These are phyloP conservation scores for Adansonia rubrostipa DNA, from an alignment of 441 rosid species.

Conservation along the genomic window DNA sequence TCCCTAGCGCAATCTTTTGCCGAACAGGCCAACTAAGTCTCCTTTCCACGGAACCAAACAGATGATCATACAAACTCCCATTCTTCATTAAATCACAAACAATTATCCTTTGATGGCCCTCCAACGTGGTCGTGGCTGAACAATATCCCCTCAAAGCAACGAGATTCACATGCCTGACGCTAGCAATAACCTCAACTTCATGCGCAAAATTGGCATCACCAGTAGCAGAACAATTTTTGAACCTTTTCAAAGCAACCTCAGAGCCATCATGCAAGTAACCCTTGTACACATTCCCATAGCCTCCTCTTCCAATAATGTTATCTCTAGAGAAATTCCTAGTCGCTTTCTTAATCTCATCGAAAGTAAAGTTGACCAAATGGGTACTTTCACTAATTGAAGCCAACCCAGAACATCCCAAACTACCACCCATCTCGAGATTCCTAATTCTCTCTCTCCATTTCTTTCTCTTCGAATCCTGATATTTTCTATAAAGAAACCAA, in stretches of 20 bases:
- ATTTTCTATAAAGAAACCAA: slow-evolving; percentile 49
- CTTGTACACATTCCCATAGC: slow-evolving; percentile 83
- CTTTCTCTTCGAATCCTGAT: slow-evolving; percentile 36
- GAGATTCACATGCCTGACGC: slow-evolving; percentile 93
- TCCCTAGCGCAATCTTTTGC: slow-evolving; percentile 84
- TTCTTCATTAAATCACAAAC: slow-evolving; percentile 85
- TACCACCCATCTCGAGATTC: slow-evolving; percentile 1
- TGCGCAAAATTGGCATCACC: slow-evolving; percentile 79
- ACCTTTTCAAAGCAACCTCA: slow-evolving; percentile 86
- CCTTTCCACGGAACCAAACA: slow-evolving; percentile 53
- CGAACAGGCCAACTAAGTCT: slow-evolving; percentile 84
- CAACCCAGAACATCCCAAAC: slow-evolving; percentile 41
- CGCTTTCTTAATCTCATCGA: slow-evolving; percentile 79
- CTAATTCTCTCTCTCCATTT: slow-evolving; percentile 32
- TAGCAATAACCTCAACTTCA: slow-evolving; percentile 92
- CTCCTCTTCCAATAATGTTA: slow-evolving; percentile 81
- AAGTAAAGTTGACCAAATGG: slow-evolving; percentile 58
- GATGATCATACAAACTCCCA: slow-evolving; percentile 85
- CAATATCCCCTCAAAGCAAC: slow-evolving; percentile 91
- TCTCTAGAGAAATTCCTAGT: slow-evolving; percentile 77
- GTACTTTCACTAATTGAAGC: slow-evolving; percentile 75
- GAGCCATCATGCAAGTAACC: slow-evolving; percentile 72
- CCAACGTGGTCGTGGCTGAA: slow-evolving; percentile 69
- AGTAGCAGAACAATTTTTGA: slow-evolving; percentile 82
- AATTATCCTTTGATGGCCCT: slow-evolving; percentile 96